These are phyloP conservation scores for Wickerhamiella lipophila DNA, from an alignment of 805 yeast species.

Conservation along the genomic window DNA sequence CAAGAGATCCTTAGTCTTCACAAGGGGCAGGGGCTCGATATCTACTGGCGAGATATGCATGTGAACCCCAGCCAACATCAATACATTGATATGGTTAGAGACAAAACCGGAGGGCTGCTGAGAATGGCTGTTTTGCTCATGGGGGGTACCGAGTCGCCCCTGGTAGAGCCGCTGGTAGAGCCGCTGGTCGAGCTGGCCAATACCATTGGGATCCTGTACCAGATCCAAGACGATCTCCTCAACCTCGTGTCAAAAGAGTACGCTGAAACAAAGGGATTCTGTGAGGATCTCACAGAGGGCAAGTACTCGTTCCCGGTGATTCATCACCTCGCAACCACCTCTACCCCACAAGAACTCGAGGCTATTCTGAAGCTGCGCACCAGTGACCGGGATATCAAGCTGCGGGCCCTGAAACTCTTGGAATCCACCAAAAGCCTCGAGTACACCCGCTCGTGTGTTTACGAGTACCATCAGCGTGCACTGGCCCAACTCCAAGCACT, in stretches of 20 bases:
- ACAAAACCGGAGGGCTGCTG: slow-evolving; percentile 83
- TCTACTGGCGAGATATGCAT: slow-evolving; percentile 70
- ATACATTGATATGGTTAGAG: slow-evolving; percentile 68
- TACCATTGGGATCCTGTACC: slow-evolving; percentile 70
- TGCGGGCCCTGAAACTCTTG: slow-evolving; percentile 39
- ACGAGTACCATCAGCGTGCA: slow-evolving; percentile 23
- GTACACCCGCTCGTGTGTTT: slow-evolving; percentile 29
- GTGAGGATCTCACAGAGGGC: slow-evolving; percentile 84
- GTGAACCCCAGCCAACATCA: slow-evolving; percentile 47
- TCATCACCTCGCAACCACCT: slow-evolving; percentile 40
- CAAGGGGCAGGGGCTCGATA: slow-evolving; percentile 80
- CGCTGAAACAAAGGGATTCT: slow-evolving; percentile 55
- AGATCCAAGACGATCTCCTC: slow-evolving; percentile 71
- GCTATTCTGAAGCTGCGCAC: slow-evolving; percentile 45
- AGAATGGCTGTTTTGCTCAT: slow-evolving; percentile 58
- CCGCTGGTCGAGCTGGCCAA: slow-evolving; percentile 60
- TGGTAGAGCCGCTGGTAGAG: too few relatives aligned
- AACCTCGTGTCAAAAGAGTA: slow-evolving; percentile 46
- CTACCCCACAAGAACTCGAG: slow-evolving; percentile 15
- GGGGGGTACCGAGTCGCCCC: slow-evolving; percentile 29
- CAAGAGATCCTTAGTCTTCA: slow-evolving; percentile 74
- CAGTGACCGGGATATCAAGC: slow-evolving; percentile 37
- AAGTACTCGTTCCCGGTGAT: slow-evolving; percentile 78
- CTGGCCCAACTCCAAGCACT: slow-evolving; percentile 18
- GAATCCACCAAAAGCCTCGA: slow-evolving; percentile 32